Evolutionary conservation across 140 eudicot genomes (phyloP).

Genomic region (Stevia rebaudiana): DNA sequence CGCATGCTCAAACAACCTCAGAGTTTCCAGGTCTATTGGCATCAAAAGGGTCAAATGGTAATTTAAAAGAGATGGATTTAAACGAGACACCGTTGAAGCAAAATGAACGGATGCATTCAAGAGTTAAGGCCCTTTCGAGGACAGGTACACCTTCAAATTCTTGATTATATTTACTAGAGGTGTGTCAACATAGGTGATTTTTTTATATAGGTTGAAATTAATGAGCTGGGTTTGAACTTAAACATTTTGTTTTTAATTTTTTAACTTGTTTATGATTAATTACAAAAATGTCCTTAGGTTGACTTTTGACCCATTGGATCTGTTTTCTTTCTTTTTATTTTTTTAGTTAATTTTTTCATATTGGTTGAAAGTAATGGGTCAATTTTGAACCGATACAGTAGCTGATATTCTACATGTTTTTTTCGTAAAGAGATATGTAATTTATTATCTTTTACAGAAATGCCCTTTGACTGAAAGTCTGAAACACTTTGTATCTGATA

Average conservation of each 20-base stretch:
- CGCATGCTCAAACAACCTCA: constrained; percentile 54
- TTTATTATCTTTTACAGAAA: too few species aligned
- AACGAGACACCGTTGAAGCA: constrained; percentile 50
- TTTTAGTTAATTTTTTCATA: too few species aligned
- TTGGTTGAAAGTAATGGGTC: too few species aligned
- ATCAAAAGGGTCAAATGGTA: constrained; percentile 48
- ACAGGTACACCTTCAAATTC: constrained; percentile 37
- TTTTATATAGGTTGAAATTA: neutral
- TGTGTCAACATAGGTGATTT: neutral
- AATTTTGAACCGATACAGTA: too few species aligned
- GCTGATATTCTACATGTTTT: too few species aligned
- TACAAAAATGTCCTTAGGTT: neutral
- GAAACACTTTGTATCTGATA: too few species aligned
- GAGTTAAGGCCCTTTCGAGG: constrained; percentile 49
- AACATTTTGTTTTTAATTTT: neutral
- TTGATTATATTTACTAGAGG: neutral
- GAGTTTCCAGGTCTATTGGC: constrained; percentile 39
- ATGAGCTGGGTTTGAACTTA: neutral
- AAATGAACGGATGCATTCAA: constrained; percentile 38
- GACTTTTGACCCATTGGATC: neutral
- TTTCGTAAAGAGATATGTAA: too few species aligned
- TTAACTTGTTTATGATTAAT: neutral
- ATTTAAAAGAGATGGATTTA: constrained; percentile 53
- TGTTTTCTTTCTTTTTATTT: too few species aligned
- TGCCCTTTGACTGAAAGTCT: too few species aligned